phyloP scores from a whole-genome alignment of 176 grass and related monocot species.

The Bonia amplexicaulis region DNA sequence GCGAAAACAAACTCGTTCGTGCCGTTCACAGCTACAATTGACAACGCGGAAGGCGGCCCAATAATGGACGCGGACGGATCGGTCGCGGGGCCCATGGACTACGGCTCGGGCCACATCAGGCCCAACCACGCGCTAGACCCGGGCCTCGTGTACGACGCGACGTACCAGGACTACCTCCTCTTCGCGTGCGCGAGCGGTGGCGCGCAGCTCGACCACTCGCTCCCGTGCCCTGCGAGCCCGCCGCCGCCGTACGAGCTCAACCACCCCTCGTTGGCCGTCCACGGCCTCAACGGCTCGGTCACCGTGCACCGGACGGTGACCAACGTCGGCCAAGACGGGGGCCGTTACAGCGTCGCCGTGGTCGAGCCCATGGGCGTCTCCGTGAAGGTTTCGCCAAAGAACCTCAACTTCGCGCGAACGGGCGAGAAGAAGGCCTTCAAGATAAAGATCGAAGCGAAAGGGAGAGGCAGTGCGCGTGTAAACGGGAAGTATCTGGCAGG shows the following conservation, averaged over 20 bases:
- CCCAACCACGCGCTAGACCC: conserved; percentile 72
- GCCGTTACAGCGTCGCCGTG: conserved; percentile 44
- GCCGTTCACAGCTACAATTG: conserved; percentile 26
- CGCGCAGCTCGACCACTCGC: conserved; percentile 48
- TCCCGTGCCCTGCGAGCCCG: conserved; percentile 53
- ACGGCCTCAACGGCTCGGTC: conserved; percentile 36
- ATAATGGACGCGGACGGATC: conserved; percentile 48
- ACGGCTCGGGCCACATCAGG: conserved; percentile 71
- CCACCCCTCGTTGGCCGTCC: conserved; percentile 69
- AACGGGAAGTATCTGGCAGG: conserved; percentile 33
- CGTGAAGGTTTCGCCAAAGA: conserved; percentile 47
- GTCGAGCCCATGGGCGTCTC: conserved; percentile 47
- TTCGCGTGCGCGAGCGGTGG: conserved; percentile 63
- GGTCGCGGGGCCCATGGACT: conserved; percentile 59
- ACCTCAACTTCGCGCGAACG: conserved; percentile 33
- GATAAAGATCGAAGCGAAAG: conserved; percentile 14
- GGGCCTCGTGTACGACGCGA: conserved; percentile 79
- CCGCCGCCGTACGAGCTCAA: conserved; percentile 57
- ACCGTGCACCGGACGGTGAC: conserved; percentile 70
- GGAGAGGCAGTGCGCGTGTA: neutral
- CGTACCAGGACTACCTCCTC: conserved; percentile 78
- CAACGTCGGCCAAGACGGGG: conserved; percentile 49
- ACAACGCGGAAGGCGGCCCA: conserved; percentile 46
- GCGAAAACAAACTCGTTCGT: neutral
- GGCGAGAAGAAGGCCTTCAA: conserved; percentile 60